These are phyloP conservation scores for Kwoniella dejecticola DNA, from an alignment of 768 basidiomycete genomes.

Conservation along the genomic window DNA sequence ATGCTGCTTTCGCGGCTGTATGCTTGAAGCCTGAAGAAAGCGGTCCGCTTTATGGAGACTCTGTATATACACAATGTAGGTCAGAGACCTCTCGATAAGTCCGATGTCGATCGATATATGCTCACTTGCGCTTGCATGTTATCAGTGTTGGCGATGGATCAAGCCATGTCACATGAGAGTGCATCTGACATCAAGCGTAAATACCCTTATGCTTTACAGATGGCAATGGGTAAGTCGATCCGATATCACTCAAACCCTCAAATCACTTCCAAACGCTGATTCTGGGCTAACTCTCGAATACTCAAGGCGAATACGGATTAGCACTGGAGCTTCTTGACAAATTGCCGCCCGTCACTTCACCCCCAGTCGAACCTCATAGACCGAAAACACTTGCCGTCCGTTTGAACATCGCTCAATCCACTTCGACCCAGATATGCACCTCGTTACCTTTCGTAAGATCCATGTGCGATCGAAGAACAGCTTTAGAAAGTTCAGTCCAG, in stretches of 20 bases:
- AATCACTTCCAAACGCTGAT: not conserved
- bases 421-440: conserved; percentile 4
- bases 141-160: conserved; percentile 18
- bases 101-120: not conserved
- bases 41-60: not conserved
- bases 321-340: conserved; percentile 1
- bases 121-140: not conserved
- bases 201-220: conserved; percentile 19
- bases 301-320: conserved; percentile 8
- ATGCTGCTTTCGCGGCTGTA: conserved; percentile 12
- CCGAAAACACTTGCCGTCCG: conserved; percentile 17
- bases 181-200: not conserved
- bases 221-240: conserved; percentile 12
- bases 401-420: conserved; percentile 10
- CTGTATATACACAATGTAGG: not conserved
- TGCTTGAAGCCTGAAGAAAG: conserved; percentile 2
- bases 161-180: conserved; percentile 4
- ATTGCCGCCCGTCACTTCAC: conserved; percentile 10
- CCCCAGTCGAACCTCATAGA: not conserved
- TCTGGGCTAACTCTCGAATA: not conserved
- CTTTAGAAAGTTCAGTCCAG: not conserved
- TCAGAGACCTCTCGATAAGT: too few relatives aligned
- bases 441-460: not conserved
- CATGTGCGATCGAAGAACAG: conserved; percentile 4
- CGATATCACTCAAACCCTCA: not conserved